Percentiles rank a stretch among this genome's conserved stretches.
phyloP scores from a whole-genome alignment of 2,329 filamentous ascomycete species.

The Cladophialophora bantiana region DNA sequence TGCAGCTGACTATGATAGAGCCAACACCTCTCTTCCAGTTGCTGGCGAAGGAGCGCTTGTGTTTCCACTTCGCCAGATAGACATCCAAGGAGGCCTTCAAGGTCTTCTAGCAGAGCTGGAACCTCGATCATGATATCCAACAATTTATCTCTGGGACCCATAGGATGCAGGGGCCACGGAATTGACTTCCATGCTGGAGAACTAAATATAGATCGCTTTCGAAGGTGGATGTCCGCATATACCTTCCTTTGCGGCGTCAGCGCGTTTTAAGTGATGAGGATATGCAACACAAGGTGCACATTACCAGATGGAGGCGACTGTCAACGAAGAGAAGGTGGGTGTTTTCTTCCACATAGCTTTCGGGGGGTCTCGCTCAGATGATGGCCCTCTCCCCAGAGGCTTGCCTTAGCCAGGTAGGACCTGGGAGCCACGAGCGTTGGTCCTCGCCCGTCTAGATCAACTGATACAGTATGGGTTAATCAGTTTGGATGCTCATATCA shows the following conservation, averaged over 20 bases:
- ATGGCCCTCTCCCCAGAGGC: slow-evolving; percentile 20
- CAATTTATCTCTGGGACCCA: slow-evolving; percentile 17
- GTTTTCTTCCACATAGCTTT: slow-evolving; percentile 17
- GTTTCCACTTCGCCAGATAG: slow-evolving; percentile 12
- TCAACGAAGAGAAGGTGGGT: slow-evolving; percentile 20
- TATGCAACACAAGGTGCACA: neutral
- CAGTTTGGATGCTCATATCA: neutral
- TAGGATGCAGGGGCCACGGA: slow-evolving; percentile 18
- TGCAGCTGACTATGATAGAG: slow-evolving; percentile 14
- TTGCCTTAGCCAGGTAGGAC: slow-evolving; percentile 16
- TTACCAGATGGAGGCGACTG: slow-evolving; percentile 24
- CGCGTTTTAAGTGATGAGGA: neutral
- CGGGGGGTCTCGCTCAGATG: slow-evolving; percentile 16
- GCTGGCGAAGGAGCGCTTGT: slow-evolving; percentile 10
- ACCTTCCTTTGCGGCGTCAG: slow-evolving; percentile 13
- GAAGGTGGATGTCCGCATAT: slow-evolving; percentile 21
- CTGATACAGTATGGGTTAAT: slow-evolving; percentile 1
- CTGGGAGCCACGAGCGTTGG: slow-evolving; percentile 15
- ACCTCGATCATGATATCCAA: slow-evolving; percentile 21
- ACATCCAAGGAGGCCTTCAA: slow-evolving; percentile 10
- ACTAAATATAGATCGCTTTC: slow-evolving; percentile 20
- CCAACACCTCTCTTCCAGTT: slow-evolving; percentile 20
- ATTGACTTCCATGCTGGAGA: slow-evolving; percentile 15
- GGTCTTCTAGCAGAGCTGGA: slow-evolving; percentile 19
- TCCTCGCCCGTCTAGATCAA: neutral